Percentiles rank a stretch among this genome's conserved stretches.
phyloP scores from a whole-genome alignment of 768 basidiomycete species.

The Termitomyces sp. region DNA sequence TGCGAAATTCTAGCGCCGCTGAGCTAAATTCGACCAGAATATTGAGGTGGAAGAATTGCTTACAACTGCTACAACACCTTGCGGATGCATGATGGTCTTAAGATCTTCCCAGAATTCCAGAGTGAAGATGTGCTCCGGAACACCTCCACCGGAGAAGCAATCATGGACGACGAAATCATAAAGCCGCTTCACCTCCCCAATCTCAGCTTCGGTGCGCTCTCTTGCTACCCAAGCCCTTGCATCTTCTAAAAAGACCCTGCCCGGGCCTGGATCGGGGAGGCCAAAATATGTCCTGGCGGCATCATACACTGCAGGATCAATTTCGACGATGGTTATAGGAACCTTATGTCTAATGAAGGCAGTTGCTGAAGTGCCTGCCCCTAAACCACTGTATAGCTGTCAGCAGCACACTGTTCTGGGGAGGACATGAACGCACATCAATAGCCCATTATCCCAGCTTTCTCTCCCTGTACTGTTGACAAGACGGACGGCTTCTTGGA shows the following conservation, averaged over 20 bases:
- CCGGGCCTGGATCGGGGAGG: slow-evolving; percentile 56
- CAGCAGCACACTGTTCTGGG: slow-evolving; percentile 4
- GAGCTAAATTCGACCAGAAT: neutral
- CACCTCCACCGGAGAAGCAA: slow-evolving; percentile 91
- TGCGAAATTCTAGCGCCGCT: slow-evolving; percentile 64
- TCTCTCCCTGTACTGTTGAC: slow-evolving; percentile 42
- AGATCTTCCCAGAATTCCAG: slow-evolving; percentile 77
- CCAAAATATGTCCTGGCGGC: slow-evolving; percentile 79
- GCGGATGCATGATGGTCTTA: slow-evolving; percentile 52
- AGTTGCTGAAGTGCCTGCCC: slow-evolving; percentile 75
- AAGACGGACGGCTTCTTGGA: slow-evolving; percentile 82
- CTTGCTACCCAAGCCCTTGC: slow-evolving; percentile 65
- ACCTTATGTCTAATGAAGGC: slow-evolving; percentile 67
- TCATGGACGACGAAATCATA: slow-evolving; percentile 84
- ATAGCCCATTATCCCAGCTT: slow-evolving; percentile 47
- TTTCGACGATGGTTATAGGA: slow-evolving; percentile 81
- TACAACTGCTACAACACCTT: slow-evolving; percentile 80
- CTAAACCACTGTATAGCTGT: slow-evolving; percentile 64
- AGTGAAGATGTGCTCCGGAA: slow-evolving; percentile 83
- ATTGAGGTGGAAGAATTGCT: slow-evolving; percentile 18
- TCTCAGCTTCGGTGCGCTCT: slow-evolving; percentile 23
- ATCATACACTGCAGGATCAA: slow-evolving; percentile 85
- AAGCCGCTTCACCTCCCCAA: slow-evolving; percentile 23
- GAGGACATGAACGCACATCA: slow-evolving; percentile 52
- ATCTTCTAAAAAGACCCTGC: slow-evolving; percentile 68